Percentiles rank a stretch among this genome's conserved stretches.
phyloP scores from a whole-genome alignment of 2,329 filamentous ascomycete species.

The Mariannaea elegans region DNA sequence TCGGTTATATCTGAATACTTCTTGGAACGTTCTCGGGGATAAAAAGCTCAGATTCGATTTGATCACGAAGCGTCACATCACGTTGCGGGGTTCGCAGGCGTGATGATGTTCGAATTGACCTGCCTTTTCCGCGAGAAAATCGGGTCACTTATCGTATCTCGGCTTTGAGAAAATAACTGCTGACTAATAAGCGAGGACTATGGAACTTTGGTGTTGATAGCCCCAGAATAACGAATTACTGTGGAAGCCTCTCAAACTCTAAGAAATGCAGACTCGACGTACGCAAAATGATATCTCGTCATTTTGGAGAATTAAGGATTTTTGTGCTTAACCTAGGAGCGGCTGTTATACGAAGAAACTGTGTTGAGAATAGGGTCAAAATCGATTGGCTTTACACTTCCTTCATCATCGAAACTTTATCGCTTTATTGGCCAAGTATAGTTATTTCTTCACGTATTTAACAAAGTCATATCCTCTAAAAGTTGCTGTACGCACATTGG shows the following conservation, averaged over 20 bases:
- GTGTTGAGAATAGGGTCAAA: constrained; percentile 44
- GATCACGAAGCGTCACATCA: neutral
- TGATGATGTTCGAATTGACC: neutral
- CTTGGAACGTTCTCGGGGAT: neutral
- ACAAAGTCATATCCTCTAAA: constrained; percentile 56
- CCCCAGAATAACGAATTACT: neutral
- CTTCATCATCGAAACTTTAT: constrained; percentile 65
- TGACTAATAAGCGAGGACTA: no score
- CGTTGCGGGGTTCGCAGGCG: neutral
- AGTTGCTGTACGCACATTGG: constrained; percentile 71
- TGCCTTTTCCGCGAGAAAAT: no score
- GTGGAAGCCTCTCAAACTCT: neutral
- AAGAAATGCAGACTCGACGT: neutral
- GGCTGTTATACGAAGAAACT: constrained; percentile 51
- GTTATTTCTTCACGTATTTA: constrained; percentile 66
- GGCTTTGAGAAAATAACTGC: no score
- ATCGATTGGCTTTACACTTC: constrained; percentile 74
- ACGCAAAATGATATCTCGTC: constrained; percentile 49
- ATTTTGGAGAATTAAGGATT: constrained; percentile 51
- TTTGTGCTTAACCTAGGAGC: constrained; percentile 52
- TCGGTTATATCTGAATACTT: neutral
- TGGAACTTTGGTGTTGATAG: no score
- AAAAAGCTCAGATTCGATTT: no score
- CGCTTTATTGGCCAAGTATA: constrained; percentile 66
- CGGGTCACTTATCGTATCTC: no score